Evolutionary conservation across 2,329 filamentous ascomycete genomes (phyloP).

Genomic region (Nigrospora osmanthi): DNA sequence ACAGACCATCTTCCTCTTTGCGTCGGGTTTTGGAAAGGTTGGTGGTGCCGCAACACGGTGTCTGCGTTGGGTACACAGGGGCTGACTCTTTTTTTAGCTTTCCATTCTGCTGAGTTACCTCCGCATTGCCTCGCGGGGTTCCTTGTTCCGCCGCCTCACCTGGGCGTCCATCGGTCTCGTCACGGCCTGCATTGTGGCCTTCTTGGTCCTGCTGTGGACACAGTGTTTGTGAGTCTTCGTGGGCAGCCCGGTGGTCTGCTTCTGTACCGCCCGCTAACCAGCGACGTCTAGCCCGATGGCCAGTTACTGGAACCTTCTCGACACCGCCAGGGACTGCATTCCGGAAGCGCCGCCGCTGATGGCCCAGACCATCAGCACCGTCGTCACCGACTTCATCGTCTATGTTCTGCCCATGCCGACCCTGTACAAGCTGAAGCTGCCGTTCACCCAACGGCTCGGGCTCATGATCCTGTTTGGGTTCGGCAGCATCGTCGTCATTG

Average conservation of each 20-base stretch:
- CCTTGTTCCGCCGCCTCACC: constrained; percentile 23
- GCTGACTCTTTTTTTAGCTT: constrained; percentile 17
- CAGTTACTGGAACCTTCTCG: constrained; percentile 19
- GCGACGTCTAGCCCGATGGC: constrained; percentile 7
- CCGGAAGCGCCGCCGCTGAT: constrained; percentile 18
- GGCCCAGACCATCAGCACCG: constrained; percentile 22
- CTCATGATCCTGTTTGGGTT: constrained; percentile 28
- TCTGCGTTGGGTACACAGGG: not conserved
- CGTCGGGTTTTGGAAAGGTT: constrained; percentile 19
- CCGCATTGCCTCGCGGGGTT: constrained; percentile 23
- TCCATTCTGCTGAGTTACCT: constrained; percentile 33
- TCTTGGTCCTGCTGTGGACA: constrained; percentile 26
- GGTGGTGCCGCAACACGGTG: not conserved
- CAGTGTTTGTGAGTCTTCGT: constrained; percentile 23
- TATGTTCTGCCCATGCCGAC: constrained; percentile 28
- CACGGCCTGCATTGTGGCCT: constrained; percentile 16
- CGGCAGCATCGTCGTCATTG: constrained; percentile 27
- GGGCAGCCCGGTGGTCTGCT: too few relatives aligned
- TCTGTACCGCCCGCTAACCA: too few relatives aligned
- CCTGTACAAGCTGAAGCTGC: constrained; percentile 22
- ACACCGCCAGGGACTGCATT: constrained; percentile 14
- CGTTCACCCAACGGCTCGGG: constrained; percentile 22
- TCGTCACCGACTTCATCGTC: constrained; percentile 25
- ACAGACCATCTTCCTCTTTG: constrained; percentile 30
- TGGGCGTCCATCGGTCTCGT: constrained; percentile 18